Percentiles rank a stretch among this genome's conserved stretches.
Conservation (phyloP, 352 stramenopile species). For the Globisporangium nagaii region DNA sequence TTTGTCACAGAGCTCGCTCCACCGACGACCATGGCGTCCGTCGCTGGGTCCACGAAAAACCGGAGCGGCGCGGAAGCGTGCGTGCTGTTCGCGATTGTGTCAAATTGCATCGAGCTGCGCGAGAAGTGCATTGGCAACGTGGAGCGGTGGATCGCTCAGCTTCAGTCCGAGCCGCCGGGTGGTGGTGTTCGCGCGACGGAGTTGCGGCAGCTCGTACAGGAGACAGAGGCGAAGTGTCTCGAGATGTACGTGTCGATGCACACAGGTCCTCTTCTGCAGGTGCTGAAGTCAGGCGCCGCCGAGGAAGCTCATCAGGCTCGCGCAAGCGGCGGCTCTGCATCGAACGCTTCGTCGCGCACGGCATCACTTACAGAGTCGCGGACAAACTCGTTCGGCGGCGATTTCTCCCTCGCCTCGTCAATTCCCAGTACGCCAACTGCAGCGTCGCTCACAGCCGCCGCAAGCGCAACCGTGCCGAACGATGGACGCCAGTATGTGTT, state of each 20-base stretch:
- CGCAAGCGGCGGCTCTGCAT: not conserved
- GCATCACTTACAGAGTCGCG: constrained; percentile 24
- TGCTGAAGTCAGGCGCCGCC: constrained; percentile 35
- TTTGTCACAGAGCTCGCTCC: constrained; percentile 37
- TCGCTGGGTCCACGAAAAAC: constrained; percentile 15
- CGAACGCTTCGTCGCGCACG: constrained; percentile 20
- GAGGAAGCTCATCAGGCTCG: constrained; percentile 41
- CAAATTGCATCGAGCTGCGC: constrained; percentile 68
- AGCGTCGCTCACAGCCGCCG: constrained; percentile 12
- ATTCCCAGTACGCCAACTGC: constrained; percentile 12
- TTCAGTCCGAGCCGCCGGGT: constrained; percentile 20
- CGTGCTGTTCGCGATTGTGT: constrained; percentile 61
- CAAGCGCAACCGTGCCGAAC: constrained; percentile 22
- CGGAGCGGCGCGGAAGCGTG: constrained; percentile 34
- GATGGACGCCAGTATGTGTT: constrained; percentile 78
- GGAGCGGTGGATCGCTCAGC: constrained; percentile 37
- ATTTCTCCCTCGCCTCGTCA: constrained; percentile 14
- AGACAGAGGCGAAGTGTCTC: constrained; percentile 52
- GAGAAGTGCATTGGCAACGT: constrained; percentile 42
- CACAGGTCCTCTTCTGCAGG: constrained; percentile 36
- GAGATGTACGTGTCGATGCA: constrained; percentile 57
- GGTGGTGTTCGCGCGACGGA: constrained; percentile 7
- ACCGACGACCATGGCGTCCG: constrained; percentile 26
- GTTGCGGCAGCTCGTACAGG: constrained; percentile 34
- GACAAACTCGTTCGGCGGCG: constrained; percentile 19